phyloP scores from a whole-genome alignment of 1,139 yeast species.

The Suhomyces terraborum region DNA sequence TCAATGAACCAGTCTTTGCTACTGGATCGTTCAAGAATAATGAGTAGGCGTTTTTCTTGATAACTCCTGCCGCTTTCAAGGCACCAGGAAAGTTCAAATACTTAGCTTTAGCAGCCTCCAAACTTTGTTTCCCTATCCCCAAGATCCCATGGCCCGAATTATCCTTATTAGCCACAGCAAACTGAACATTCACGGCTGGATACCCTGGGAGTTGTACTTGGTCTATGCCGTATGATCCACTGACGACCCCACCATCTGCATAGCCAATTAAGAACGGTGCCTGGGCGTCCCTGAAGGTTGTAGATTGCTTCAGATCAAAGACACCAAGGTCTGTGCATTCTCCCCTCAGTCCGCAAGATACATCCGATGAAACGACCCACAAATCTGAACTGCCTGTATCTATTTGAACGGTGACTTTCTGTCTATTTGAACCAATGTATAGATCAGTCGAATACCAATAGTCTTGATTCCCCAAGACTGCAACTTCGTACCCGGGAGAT shows the following conservation, averaged over 20 bases:
- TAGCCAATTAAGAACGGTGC: conserved; percentile 39
- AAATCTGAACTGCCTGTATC: conserved; percentile 28
- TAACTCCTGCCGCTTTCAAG: conserved; percentile 21
- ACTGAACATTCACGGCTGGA: conserved; percentile 37
- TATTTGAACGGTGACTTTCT: conserved; percentile 15
- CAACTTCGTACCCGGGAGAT: not conserved
- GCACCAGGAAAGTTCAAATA: conserved; percentile 22
- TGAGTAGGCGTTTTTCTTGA: conserved; percentile 34
- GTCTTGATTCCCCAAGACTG: conserved; percentile 3
- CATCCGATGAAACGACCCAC: conserved; percentile 17
- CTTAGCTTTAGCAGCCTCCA: not conserved
- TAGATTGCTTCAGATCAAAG: conserved; percentile 26
- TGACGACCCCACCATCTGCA: conserved; percentile 34
- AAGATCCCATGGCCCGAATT: conserved; percentile 58
- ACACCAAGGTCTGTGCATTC: not conserved
- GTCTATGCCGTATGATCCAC: conserved; percentile 61
- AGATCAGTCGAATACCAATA: conserved; percentile 4
- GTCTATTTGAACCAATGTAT: conserved; percentile 16
- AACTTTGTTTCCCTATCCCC: conserved; percentile 49
- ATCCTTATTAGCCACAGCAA: conserved; percentile 59
- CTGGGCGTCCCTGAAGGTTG: conserved; percentile 46
- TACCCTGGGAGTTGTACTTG: conserved; percentile 28
- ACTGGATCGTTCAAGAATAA: conserved; percentile 13
- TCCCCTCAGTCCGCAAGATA: conserved; percentile 18
- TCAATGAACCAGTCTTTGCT: conserved; percentile 19